Conservation (phyloP, 2,329 filamentous ascomycete species). For the Neonectria sp. region DNA sequence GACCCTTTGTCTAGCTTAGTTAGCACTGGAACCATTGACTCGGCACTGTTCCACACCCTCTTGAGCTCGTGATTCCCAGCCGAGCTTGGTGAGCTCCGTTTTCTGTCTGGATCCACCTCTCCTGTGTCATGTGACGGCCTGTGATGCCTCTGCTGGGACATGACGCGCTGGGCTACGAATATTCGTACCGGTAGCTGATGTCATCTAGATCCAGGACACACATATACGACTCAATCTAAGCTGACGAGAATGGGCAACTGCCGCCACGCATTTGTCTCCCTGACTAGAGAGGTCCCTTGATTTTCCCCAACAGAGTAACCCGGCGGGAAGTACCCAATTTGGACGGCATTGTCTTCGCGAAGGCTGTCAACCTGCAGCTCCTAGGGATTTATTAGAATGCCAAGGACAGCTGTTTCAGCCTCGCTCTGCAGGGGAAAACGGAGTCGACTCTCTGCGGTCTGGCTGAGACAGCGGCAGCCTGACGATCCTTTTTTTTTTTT, state of each 20-base stretch:
- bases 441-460: constrained; percentile 1
- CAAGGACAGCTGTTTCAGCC: constrained; percentile 22
- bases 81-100: background rate
- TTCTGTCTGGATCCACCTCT: background rate
- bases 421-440: constrained; percentile 26
- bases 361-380: constrained; percentile 14
- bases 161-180: background rate
- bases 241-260: background rate
- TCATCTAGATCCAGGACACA: background rate
- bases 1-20: background rate
- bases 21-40: constrained; percentile 17
- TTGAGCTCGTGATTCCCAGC: background rate
- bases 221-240: background rate
- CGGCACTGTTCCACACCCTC: background rate
- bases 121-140: background rate
- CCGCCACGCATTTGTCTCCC: background rate
- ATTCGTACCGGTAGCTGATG: background rate
- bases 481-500: background rate
- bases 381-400: constrained; percentile 7
- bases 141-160: background rate
- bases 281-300: background rate
- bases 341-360: background rate
- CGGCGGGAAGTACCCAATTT: background rate
- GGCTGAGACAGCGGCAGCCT: background rate
- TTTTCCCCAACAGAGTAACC: background rate